Evolutionary conservation across 164 flowering plant genomes (phyloP), one percentile per base, ranked within the genome.

Genomic region (Amborella trichopoda): DNA sequence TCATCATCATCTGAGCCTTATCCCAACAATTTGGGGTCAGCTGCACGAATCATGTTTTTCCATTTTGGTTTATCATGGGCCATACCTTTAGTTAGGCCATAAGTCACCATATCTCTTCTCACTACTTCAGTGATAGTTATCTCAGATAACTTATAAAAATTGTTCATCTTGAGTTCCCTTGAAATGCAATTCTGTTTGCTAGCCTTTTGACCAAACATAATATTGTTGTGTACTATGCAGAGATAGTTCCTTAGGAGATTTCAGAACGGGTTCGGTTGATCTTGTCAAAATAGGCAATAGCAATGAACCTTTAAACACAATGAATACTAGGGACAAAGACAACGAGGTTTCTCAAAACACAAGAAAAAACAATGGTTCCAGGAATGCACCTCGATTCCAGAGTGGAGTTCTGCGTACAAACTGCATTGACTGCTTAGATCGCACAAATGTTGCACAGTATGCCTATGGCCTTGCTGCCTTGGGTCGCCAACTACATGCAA

Each of bases 361-460:
- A 45, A 50, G 27, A 39, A 73, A 63, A n/a, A 74, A 63, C 23
- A 61, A 49, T 39, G 23, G 28, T 59, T 46, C 45, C 60, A 64
- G 72, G 42, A 49, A 60, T 21, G 70, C 56, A 28, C 79, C 94
- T 34, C 46, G 53, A 41, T 86, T 72, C 49, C 99, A 91, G 65
- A 83, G 83, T 68, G 99, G 99, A 46, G 95, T 91, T 49, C 68
- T 91, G 56, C 84, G 99, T 8, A 87, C 99, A 1, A 91, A 91
- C 43, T 91, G 99, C 64, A 87, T 91, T 41, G 99, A 91, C 54
- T 91, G 99, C 64, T 74, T 91, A 68, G 96, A 87, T 58, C 87
- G 99, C 28, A 91, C 99, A 68, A 91, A 91, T 72, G 99, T 91
- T 49, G 95, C 95, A 21, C 96, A 83, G 58, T 87, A 91, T 78